Percentiles rank a stretch among this genome's conserved stretches.
phyloP scores from a whole-genome alignment of 2,329 filamentous ascomycete genomes.

The Biscogniauxia mediterranea region DNA sequence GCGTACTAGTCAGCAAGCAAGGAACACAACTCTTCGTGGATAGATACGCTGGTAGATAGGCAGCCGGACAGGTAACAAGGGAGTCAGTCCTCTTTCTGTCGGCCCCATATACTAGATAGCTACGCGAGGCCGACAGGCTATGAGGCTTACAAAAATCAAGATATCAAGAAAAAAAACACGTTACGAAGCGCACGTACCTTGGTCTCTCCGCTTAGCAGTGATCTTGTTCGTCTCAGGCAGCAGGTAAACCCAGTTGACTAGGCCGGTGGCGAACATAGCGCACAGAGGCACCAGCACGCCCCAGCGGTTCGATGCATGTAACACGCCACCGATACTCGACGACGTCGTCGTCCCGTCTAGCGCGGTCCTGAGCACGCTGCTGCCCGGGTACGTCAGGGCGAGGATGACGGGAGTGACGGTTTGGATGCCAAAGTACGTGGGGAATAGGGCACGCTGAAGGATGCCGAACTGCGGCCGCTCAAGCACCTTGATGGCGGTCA shows the following conservation, averaged over 20 bases:
- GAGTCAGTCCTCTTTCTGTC: neutral
- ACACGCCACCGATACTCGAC: slow-evolving; percentile 53
- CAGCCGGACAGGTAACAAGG: no score
- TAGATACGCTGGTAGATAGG: no score
- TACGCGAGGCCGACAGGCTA: no score
- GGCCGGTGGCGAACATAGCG: slow-evolving; percentile 66
- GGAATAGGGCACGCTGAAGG: slow-evolving; percentile 79
- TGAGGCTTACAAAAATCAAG: neutral
- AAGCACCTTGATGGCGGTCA: slow-evolving; percentile 73
- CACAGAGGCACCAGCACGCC: slow-evolving; percentile 66
- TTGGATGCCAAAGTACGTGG: slow-evolving; percentile 85
- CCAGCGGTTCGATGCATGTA: slow-evolving; percentile 61
- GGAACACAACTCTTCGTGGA: neutral
- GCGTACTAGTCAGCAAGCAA: slow-evolving; percentile 14
- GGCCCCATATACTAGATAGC: neutral
- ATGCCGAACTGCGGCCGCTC: slow-evolving; percentile 77
- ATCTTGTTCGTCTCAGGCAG: slow-evolving; percentile 73
- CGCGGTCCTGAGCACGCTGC: slow-evolving; percentile 29
- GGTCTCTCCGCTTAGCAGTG: slow-evolving; percentile 74
- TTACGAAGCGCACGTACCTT: slow-evolving; percentile 56
- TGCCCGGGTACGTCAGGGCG: slow-evolving; percentile 77
- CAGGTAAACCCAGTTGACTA: slow-evolving; percentile 68
- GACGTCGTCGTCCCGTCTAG: slow-evolving; percentile 36
- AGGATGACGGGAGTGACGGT: slow-evolving; percentile 70
- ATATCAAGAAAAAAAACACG: neutral